A percentile compares a stretch with the other conserved stretches of the same genome.
Conservation (phyloP, 1,284 basidiomycete genomes). For the Chiua sp. region DNA sequence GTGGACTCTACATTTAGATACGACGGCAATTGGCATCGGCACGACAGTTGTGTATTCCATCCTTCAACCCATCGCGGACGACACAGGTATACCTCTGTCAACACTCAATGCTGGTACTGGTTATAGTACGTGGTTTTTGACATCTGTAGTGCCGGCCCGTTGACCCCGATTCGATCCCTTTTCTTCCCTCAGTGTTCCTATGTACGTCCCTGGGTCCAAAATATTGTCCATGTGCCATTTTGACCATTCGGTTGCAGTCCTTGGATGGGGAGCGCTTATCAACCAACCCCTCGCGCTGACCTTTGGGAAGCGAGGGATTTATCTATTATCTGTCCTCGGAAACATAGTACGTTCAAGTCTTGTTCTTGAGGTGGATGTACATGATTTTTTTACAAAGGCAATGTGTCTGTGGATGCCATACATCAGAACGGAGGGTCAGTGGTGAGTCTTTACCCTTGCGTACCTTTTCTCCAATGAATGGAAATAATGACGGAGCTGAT, state of each 20-base stretch:
- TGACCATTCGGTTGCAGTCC: slow-evolving; percentile 7
- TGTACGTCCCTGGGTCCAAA: slow-evolving; percentile 6
- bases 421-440: slow-evolving; percentile 20
- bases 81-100: slow-evolving; percentile 20
- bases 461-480: neutral
- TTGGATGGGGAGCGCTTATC: slow-evolving; percentile 23
- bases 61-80: slow-evolving; percentile 19
- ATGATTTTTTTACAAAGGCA: slow-evolving; percentile 6
- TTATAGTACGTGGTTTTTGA: slow-evolving; percentile 12
- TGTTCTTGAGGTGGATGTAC: neutral
- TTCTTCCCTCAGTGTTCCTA: slow-evolving; percentile 16
- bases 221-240: neutral
- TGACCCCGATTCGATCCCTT: neutral
- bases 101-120: slow-evolving; percentile 22
- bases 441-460: slow-evolving; percentile 3
- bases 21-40: slow-evolving; percentile 19
- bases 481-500: neutral
- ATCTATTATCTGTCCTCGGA: slow-evolving; percentile 18
- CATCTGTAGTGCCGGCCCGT: neutral
- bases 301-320: slow-evolving; percentile 21
- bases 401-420: slow-evolving; percentile 21
- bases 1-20: slow-evolving; percentile 6
- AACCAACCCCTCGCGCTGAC: slow-evolving; percentile 23
- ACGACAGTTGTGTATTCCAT: slow-evolving; percentile 21
- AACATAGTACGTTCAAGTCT: slow-evolving; percentile 11